Evolutionary conservation across 129 eudicot species (phyloP).

Genomic region (Flaveria robusta): DNA sequence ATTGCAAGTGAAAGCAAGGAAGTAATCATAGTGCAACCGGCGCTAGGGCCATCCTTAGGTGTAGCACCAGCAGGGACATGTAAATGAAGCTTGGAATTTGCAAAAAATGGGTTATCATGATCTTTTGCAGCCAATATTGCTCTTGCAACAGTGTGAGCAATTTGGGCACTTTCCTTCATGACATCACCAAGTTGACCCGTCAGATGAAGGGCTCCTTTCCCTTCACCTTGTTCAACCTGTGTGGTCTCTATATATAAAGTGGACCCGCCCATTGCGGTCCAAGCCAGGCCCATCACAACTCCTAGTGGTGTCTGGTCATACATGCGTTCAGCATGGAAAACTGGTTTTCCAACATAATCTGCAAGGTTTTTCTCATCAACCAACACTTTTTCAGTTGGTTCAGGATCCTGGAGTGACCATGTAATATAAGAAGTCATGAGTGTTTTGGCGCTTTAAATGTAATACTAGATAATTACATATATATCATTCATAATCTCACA

Average conservation of each 20-base stretch:
- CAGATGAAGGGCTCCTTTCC: conserved; percentile 72
- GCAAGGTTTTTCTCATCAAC: conserved; percentile 71
- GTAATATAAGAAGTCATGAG: neutral
- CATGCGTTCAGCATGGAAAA: conserved; percentile 96
- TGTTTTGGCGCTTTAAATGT: neutral
- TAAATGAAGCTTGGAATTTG: conserved; percentile 89
- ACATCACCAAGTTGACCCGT: conserved; percentile 99
- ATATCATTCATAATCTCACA: neutral
- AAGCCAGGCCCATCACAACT: conserved; percentile 98
- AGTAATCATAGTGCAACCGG: conserved; percentile 25
- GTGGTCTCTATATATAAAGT: conserved; percentile 88
- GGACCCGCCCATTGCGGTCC: conserved; percentile 99
- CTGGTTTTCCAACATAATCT: conserved; percentile 95
- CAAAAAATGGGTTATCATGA: conserved; percentile 54
- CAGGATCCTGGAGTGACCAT: conserved; percentile 29
- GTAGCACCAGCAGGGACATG: conserved; percentile 99
- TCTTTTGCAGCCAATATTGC: conserved; percentile 67
- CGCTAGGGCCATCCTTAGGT: conserved; percentile 41
- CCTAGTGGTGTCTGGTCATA: conserved; percentile 93
- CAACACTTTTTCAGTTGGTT: conserved; percentile 48
- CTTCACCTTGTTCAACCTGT: conserved; percentile 79
- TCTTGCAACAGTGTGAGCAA: conserved; percentile 90
- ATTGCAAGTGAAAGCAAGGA: conserved; percentile 19
- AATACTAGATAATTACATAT: neutral
- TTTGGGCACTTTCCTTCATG: conserved; percentile 99